Evolutionary conservation across 352 stramenopile genomes (phyloP), one percentile per base, ranked within the genome.

Genomic region (Pythium folliculosum): DNA sequence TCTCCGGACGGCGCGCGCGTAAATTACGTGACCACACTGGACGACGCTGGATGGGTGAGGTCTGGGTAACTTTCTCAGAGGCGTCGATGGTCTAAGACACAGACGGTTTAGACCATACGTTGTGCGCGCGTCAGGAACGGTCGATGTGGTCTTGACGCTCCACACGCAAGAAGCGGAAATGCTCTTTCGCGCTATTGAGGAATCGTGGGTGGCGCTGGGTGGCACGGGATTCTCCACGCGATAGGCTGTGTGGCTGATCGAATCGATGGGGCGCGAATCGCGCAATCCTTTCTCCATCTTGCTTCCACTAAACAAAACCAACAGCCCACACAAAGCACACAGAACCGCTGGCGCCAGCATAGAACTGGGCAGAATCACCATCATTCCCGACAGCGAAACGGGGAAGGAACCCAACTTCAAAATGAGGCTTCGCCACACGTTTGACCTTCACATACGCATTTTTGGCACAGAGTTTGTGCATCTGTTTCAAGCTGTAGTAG

Each of bases 391-490:
- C 32, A 5, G 25, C 16, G 51, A 61, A 40, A 45, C 51, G 37
- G 62, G 52, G 52, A 57, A 22, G 23, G 16, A 25, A 52, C 22
- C 51, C 50, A 67, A 67, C 60, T 61, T 67, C 60, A 67, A 67
- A 67, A 66, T 57, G 12, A 17, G 30, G 35, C 14, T 44, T 48
- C 35, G 4, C 37, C 35, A 25, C 19, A 23, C n/a, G 23, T 27
- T 27, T 10, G 16, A 52, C 47, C 47, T 52, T 13, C 23, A 52
- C 23, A 49, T 49, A 49, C 27, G 27, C 5, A 32, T 32, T 5
- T 32, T 6, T 32, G 27, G 27, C 27, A 32, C 5, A 32, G 5
- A 32, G 5, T 32, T 6, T 6, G 27, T 32, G 2, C 27, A 32
- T 32, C 27, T 32, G 27, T n/a, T n/a, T n/a, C n/a, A n/a, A n/a